Base-by-base conservation (phyloP, 495 filamentous ascomycete genomes). In the Penicillium turbatum region DNA sequence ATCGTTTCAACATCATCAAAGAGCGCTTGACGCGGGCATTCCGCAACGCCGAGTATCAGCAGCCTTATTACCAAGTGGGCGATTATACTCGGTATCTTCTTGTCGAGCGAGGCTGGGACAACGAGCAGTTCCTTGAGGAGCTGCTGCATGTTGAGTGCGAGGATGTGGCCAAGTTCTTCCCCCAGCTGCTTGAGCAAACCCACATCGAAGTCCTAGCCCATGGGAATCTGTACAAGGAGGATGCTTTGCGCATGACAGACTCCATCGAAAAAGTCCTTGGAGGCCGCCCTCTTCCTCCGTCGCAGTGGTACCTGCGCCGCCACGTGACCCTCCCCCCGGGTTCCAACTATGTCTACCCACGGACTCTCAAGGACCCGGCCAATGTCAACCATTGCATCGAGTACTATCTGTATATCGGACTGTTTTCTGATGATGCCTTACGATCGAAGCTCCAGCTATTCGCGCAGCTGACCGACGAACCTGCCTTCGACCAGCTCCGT, bases 351-450 rank as follows among this genome's bases (percentile, higher is more conserved):
- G 74, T 89, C 54, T 97, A 91, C 68, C 80, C 84, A 61, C 86
- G 87, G 43, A 81, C 79, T 2, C 77, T 97, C 38, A 88, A 86
- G 62, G 93, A 97, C 64, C 85, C 88, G 0, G 89, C 86, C 24
- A 99, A 99, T 61, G 86, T 99, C 60, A 99, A 99, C 64, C 86
- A 96, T 67, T 95, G 90, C 68, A 95, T 99, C 57, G 92, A 97
- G 58, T 97, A 95, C 61, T 84, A 84, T 56, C 74, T 97, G 7
- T 88, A 86, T 51, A 77, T 95, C 47, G 92, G 93, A 16, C 79
- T 86, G 52, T 83, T 85, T 57, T 73, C 78, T 0, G 83, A 95
- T 60, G 76, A 85, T 24, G 56, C 58, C 3, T 65, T 92, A 10
- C 78, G 88, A 13, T 87, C 91, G 13, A 90, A 89, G 73, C 77